Percentiles rank a stretch among this genome's conserved stretches.
phyloP scores from a whole-genome alignment of 345 rosid genomes.

The Eucalyptus rudis region DNA sequence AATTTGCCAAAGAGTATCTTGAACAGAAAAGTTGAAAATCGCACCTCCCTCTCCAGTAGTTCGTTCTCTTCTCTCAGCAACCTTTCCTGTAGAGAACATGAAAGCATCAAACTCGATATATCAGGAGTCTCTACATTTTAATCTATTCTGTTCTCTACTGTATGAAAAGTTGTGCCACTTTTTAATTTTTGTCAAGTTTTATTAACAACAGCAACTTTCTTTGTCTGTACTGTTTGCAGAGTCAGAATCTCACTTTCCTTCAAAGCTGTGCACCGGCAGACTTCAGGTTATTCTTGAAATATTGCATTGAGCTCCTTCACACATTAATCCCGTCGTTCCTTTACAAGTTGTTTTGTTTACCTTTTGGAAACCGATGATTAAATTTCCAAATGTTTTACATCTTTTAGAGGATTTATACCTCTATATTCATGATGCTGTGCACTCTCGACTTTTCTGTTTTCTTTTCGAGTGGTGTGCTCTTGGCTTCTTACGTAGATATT shows the following conservation, averaged over 20 bases:
- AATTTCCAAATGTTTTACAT: neutral
- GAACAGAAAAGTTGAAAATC: neutral
- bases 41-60: slow-evolving; percentile 18
- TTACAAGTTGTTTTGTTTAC: neutral
- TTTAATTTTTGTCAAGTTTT: neutral
- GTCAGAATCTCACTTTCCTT: neutral
- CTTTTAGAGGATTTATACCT: neutral
- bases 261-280: neutral
- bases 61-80: slow-evolving; percentile 17
- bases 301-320: neutral
- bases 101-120: neutral
- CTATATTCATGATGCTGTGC: neutral
- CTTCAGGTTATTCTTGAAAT: neutral
- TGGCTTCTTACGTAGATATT: neutral
- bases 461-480: neutral
- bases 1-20: neutral
- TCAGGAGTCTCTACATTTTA: neutral
- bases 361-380: neutral
- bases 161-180: neutral
- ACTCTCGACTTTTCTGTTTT: neutral
- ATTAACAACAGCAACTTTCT: neutral
- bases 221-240: neutral
- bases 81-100: slow-evolving; percentile 6
- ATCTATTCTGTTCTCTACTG: neutral
- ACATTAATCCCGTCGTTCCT: neutral